Conservation (phyloP, 257 asterid genomes). For the Ilex aquifolium region DNA sequence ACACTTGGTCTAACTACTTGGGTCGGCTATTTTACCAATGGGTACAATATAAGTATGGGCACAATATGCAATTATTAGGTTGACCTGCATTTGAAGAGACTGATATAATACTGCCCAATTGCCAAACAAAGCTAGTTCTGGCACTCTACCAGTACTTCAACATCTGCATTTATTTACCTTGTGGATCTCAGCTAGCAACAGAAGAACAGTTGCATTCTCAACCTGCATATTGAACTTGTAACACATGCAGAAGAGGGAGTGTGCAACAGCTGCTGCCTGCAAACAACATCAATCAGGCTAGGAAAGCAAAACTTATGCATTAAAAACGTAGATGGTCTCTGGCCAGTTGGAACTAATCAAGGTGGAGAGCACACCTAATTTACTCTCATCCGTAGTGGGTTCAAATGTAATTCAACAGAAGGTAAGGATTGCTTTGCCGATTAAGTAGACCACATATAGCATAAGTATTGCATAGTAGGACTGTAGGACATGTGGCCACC, state of each 20-base stretch:
- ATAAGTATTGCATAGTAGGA: too few species aligned
- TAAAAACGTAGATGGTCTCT: background rate
- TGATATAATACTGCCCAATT: background rate
- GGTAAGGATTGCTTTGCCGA: too few species aligned
- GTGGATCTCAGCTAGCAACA: conserved; percentile 95
- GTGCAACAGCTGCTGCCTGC: conserved; percentile 92
- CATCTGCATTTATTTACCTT: conserved; percentile 47
- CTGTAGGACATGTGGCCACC: too few species aligned
- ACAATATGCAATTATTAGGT: background rate
- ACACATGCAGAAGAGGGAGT: conserved; percentile 70
- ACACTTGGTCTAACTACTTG: too few species aligned
- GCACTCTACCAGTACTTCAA: background rate
- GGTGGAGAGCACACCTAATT: too few species aligned
- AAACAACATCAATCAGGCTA: conserved; percentile 23
- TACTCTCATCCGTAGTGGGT: too few species aligned
- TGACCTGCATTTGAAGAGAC: background rate
- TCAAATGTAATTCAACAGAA: too few species aligned
- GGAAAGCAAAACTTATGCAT: conserved; percentile 8
- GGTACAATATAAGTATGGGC: background rate
- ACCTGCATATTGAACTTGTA: conserved; percentile 82
- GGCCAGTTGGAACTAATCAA: too few species aligned
- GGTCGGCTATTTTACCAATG: background rate
- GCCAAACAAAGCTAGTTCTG: background rate
- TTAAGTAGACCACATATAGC: too few species aligned
- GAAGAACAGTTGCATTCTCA: conserved; percentile 84